A percentile compares a stretch with the other conserved stretches of the same genome.
Evolutionary conservation across 2,329 filamentous ascomycete genomes (phyloP).

Genomic region (Ophiostoma ulmi): DNA sequence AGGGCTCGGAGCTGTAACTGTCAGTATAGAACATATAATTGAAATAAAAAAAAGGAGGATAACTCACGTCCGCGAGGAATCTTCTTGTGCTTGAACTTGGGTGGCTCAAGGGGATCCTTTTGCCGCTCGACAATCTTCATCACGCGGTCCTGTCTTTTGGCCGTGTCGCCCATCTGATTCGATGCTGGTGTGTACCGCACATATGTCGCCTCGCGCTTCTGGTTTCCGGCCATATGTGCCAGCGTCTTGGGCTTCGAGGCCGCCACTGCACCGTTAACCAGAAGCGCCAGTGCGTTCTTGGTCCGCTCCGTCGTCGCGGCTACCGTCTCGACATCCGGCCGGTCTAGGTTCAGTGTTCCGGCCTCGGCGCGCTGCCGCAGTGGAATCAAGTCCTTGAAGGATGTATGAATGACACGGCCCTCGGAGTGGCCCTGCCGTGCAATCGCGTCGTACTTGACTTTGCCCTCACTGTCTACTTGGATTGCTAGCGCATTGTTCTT

Average conservation of each 20-base stretch:
- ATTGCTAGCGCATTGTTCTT: conserved; percentile 85
- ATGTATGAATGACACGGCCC: conserved; percentile 81
- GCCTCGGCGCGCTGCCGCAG: conserved; percentile 87
- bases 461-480: conserved; percentile 84
- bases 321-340: conserved; percentile 80
- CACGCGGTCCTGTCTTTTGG: conserved; percentile 85
- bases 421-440: conserved; percentile 82
- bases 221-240: conserved; percentile 59
- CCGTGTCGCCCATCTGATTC: conserved; percentile 79
- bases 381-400: conserved; percentile 95
- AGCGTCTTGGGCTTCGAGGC: conserved; percentile 96
- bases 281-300: conserved; percentile 72
- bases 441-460: conserved; percentile 95
- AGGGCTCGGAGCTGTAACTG: conserved; percentile 61
- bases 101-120: conserved; percentile 90
- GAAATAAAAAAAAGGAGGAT: neutral
- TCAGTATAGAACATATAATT: conserved; percentile 11
- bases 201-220: conserved; percentile 76
- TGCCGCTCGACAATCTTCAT: conserved; percentile 98
- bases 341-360: conserved; percentile 80
- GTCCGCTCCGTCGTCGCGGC: conserved; percentile 80
- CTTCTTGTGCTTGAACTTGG: conserved; percentile 99
- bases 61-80: conserved; percentile 59
- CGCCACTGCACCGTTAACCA: conserved; percentile 80
- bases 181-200: conserved; percentile 93